Evolutionary conservation across 1,139 yeast species (phyloP), one percentile per base, ranked within the genome.

Genomic region (Suhomyces anneliseae): DNA sequence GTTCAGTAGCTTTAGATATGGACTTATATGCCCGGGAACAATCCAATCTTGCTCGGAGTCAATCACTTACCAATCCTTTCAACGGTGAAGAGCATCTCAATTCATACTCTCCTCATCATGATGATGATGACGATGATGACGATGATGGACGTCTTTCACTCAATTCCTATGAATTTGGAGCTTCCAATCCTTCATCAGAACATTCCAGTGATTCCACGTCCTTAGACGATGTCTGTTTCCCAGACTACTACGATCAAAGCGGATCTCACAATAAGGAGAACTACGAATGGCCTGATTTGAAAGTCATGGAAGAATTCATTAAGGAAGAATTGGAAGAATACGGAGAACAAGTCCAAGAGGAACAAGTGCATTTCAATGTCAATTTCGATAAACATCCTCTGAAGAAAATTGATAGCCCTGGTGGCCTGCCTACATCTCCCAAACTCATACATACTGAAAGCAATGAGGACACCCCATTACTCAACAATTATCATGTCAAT

Each of bases 271-370:
- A 54, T 38, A 59, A 60, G 27, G 52, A 48, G 32, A 48, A 50
- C 12, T 54, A 48, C 38, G 57, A 57, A 40, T 92, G 97, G 98
- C 98, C 98, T 0, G 97, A 93, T 60, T 70, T 89, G 36, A 62
- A 72, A 35, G 80, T 88, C 1, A 69, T 92, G 53, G 85, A 84
- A 54, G 96, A 90, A 54, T 92, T 85, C 63, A 83, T 90, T 3
- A 74, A 72, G 33, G 85, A 86, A 53, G 98, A 92, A 65, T 70
- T 67, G 38, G 79, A 70, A 56, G 81, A 73, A 51, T 62, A 69
- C 44, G 27, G 31, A 29, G 44, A 36, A 45, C 52, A 35, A 7
- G 36, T 40, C 10, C 46, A 44, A 35, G 57, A 59, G 15, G 58
- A 55, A 31, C 54, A 48, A 33, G 55, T 55, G 7, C 48, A 50